phyloP scores from a whole-genome alignment of 2,329 filamentous ascomycete species.

The Bipolaris zeicola region DNA sequence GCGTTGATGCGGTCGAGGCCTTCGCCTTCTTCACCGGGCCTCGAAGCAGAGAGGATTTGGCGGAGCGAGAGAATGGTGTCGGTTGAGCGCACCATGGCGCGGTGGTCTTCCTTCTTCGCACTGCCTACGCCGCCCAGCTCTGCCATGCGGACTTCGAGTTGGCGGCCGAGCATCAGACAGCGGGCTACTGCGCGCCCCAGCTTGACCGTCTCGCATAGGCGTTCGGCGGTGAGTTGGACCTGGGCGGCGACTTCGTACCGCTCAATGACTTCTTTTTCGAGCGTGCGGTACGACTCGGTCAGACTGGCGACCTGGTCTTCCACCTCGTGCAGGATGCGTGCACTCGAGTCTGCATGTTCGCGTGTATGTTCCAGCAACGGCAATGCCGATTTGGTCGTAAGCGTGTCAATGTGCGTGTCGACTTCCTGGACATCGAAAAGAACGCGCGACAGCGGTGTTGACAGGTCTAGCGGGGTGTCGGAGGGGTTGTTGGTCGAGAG shows the following conservation, averaged over 20 bases:
- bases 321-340: slow-evolving; percentile 73
- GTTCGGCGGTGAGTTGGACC: slow-evolving; percentile 75
- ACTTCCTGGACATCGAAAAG: slow-evolving; percentile 97
- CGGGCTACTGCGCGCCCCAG: slow-evolving; percentile 77
- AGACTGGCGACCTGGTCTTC: slow-evolving; percentile 80
- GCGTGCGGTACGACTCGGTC: slow-evolving; percentile 81
- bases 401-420: slow-evolving; percentile 89
- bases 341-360: slow-evolving; percentile 73
- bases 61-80: slow-evolving; percentile 78
- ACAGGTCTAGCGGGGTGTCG: slow-evolving; percentile 88
- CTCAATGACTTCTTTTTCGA: slow-evolving; percentile 84
- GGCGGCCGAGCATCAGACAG: slow-evolving; percentile 79
- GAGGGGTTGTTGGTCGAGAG: slow-evolving; percentile 89
- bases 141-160: slow-evolving; percentile 83
- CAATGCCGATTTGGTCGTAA: slow-evolving; percentile 83
- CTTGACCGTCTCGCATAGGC: slow-evolving; percentile 79
- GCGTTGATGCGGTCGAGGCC: slow-evolving; percentile 76
- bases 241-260: slow-evolving; percentile 87
- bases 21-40: slow-evolving; percentile 73
- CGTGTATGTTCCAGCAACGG: slow-evolving; percentile 79
- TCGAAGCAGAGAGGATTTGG: slow-evolving; percentile 71
- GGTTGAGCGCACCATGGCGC: slow-evolving; percentile 79
- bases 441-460: slow-evolving; percentile 88
- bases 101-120: slow-evolving; percentile 70
- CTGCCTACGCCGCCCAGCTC: slow-evolving; percentile 64